These are phyloP conservation scores for Citrus sinensis DNA, from an alignment of 345 rosid species.

Conservation along the genomic window DVS_A1.0 CM039161.1:10005501-10006000, in stretches of 20 bases:
- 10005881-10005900: neutral
- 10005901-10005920: neutral
- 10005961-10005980: neutral
- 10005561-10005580: neutral
- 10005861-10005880: neutral
- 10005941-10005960: neutral
- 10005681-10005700: neutral
- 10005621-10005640: neutral
- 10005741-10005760: slow-evolving; percentile 66
- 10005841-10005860: neutral
- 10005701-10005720: neutral
- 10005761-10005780: slow-evolving; percentile 77
- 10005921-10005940: neutral
- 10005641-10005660: neutral
- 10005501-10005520: neutral
- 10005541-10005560: neutral
- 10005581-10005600: neutral
- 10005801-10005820: slow-evolving; percentile 67
- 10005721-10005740: slow-evolving; percentile 47
- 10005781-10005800: slow-evolving; percentile 61
- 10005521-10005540: neutral
- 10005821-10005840: slow-evolving; percentile 57
- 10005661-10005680: neutral
- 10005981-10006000: neutral
- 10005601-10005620: neutral